These are phyloP conservation scores for Arachnomyces sp. DNA, from an alignment of 2,329 filamentous ascomycete genomes.

Conservation along the genomic window DNA sequence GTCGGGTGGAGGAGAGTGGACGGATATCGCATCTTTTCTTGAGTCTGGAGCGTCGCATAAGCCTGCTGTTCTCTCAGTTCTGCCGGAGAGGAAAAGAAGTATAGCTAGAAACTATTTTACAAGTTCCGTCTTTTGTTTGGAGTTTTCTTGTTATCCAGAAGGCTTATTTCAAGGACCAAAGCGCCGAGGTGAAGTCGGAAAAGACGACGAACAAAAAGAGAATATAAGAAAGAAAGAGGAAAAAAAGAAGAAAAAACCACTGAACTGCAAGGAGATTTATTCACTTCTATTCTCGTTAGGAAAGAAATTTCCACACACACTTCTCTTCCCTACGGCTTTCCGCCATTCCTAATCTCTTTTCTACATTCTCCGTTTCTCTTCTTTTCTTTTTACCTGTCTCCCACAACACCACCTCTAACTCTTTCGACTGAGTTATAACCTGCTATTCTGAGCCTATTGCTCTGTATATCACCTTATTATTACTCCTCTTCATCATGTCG, in stretches of 20 bases:
- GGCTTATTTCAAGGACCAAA: slow-evolving; percentile 12
- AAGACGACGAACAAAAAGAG: slow-evolving; percentile 14
- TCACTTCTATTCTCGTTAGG: slow-evolving; percentile 8
- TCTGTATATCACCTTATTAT: slow-evolving; percentile 18
- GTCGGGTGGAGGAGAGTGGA: too few relatives aligned
- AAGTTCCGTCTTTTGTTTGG: slow-evolving; percentile 31
- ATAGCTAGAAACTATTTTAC: slow-evolving; percentile 42
- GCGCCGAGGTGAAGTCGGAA: slow-evolving; percentile 12
- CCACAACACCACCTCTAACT: neutral
- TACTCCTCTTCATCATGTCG: slow-evolving; percentile 48
- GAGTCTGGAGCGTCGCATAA: slow-evolving; percentile 23
- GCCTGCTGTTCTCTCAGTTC: slow-evolving; percentile 32
- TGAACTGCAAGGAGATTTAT: slow-evolving; percentile 6
- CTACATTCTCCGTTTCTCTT: slow-evolving; percentile 7
- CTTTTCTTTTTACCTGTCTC: slow-evolving; percentile 6
- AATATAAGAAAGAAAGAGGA: slow-evolving; percentile 11
- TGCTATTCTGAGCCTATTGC: neutral
- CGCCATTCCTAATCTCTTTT: slow-evolving; percentile 3
- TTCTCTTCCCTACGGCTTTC: slow-evolving; percentile 1
- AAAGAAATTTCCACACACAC: slow-evolving; percentile 5
- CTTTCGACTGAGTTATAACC: neutral
- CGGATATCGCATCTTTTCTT: slow-evolving; percentile 11
- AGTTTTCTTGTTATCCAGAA: slow-evolving; percentile 9
- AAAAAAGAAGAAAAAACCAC: slow-evolving; percentile 7
- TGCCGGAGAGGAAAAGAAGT: slow-evolving; percentile 19